Percentiles rank a stretch among this genome's conserved stretches.
Evolutionary conservation across 169 alveolate genomes (phyloP).

Genomic region (Plasmodium gaboni): DNA sequence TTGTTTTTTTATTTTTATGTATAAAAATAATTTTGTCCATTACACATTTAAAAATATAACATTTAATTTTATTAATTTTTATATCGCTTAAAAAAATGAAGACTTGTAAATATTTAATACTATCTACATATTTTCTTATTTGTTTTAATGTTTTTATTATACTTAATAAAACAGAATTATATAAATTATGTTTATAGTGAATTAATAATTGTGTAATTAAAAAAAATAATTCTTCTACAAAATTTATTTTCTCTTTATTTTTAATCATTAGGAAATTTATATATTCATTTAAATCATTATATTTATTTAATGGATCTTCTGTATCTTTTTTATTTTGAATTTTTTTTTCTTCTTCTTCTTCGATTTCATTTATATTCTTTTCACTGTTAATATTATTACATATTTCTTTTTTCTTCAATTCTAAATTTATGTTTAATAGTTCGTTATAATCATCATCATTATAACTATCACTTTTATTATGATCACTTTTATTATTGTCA

Average conservation of each 20-base stretch:
- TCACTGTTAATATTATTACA: background rate
- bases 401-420: slow-evolving; percentile 38
- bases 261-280: slow-evolving; percentile 33
- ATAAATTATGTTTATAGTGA: slow-evolving; percentile 20
- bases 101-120: slow-evolving; percentile 23
- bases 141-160: slow-evolving; percentile 18
- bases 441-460: slow-evolving; percentile 7
- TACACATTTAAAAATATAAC: slow-evolving; percentile 23
- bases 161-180: slow-evolving; percentile 19
- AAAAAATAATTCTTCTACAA: slow-evolving; percentile 46
- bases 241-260: slow-evolving; percentile 38
- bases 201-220: slow-evolving; percentile 15
- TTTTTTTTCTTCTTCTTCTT: background rate
- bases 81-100: slow-evolving; percentile 36
- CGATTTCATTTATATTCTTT: background rate
- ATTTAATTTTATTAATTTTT: slow-evolving; percentile 8
- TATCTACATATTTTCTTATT: slow-evolving; percentile 4
- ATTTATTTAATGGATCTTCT: slow-evolving; percentile 7
- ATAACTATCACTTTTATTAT: no score
- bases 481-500: no score
- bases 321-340: background rate
- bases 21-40: slow-evolving; percentile 10
- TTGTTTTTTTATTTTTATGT: slow-evolving; percentile 5
- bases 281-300: slow-evolving; percentile 44
- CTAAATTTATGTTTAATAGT: slow-evolving; percentile 3